A percentile compares a stretch with the other conserved stretches of the same genome.
Conservation (phyloP, 352 stramenopile genomes). For the Phytophthora macrochlamydospora region DNA sequence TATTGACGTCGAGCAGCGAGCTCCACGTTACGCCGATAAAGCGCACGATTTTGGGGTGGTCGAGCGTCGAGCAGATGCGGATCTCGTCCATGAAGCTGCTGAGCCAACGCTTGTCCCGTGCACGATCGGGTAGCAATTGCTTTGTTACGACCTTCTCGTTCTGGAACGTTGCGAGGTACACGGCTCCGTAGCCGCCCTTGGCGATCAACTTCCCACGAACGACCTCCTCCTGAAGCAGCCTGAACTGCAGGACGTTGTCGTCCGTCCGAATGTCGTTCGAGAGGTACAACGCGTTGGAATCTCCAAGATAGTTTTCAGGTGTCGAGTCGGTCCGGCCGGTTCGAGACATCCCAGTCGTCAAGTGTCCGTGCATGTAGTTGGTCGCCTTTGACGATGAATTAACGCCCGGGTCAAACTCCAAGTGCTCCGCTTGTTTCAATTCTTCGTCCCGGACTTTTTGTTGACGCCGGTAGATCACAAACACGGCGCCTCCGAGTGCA, state of each 20-base stretch:
- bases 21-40: conserved; percentile 63
- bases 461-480: conserved; percentile 33
- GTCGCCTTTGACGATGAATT: conserved; percentile 33
- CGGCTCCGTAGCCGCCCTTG: conserved; percentile 61
- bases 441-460: conserved; percentile 33
- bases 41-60: conserved; percentile 52
- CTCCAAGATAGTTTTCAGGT: conserved; percentile 16
- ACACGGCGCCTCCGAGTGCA: conserved; percentile 27
- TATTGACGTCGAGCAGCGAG: conserved; percentile 52
- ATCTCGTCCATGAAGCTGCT: conserved; percentile 53
- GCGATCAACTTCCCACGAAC: conserved; percentile 44
- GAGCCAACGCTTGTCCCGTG: conserved; percentile 36
- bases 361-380: conserved; percentile 27
- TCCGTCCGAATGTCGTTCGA: conserved; percentile 74
- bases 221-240: conserved; percentile 58
- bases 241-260: conserved; percentile 53
- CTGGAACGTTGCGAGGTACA: conserved; percentile 58
- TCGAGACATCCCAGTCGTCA: conserved; percentile 27
- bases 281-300: conserved; percentile 31
- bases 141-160: conserved; percentile 52
- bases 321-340: conserved; percentile 31
- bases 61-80: conserved; percentile 41
- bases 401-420: conserved; percentile 25
- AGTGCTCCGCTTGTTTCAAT: conserved; percentile 27
- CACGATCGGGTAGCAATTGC: conserved; percentile 42